Base-by-base conservation (phyloP, 768 basidiomycete species). In the Lepiota brunneoincarnata region DNA sequence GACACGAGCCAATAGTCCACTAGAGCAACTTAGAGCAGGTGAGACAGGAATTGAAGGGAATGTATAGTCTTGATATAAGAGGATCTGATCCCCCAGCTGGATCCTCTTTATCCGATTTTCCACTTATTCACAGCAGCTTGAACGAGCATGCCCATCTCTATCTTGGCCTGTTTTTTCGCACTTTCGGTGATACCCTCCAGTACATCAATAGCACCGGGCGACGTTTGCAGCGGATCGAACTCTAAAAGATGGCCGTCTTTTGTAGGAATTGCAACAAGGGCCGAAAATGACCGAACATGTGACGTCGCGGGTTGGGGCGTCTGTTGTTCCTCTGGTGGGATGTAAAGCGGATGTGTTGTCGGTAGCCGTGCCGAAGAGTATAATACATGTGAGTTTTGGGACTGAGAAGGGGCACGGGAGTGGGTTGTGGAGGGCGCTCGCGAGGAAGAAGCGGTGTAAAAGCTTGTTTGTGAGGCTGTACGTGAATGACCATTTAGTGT, bases 221-320 rank as follows among this genome's bases (percentile, higher is more conserved):
- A 84, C 12, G 88, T 84, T 55, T 78, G 76, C 39, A 95, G 72
- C 7, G 93, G 92, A 60, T 96, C 88, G 62, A 96, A 93, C 65
- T 87, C 85, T 21, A 96, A 76, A n/a, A 88, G 67, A 60, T 87
- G 83, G 0, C 93, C 93, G 59, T 93, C 90, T 37, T 78, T 82
- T 0, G 86, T 91, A 4, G 89, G 84, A n/a, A 93, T 85, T 1
- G 87, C 82, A 11, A 91, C 83, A 28, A 89, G 69, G 2, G 86
- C 86, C 4, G 81, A 79, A 55, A 78, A 69, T 34, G 75, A 67
- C 54, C 70, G 65, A 21, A 70, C 60, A 60, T 68, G 69, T 56
- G 63, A 59, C 36, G 58, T 60, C 11, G 61, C 40, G 46, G 67
- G 78, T 56, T 61, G 73, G 14, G 71, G 77, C 44, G 72, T 72